These are phyloP conservation scores for Penicillium crustosum DNA, from an alignment of 2,329 filamentous ascomycete species.

Conservation along the genomic window DNA sequence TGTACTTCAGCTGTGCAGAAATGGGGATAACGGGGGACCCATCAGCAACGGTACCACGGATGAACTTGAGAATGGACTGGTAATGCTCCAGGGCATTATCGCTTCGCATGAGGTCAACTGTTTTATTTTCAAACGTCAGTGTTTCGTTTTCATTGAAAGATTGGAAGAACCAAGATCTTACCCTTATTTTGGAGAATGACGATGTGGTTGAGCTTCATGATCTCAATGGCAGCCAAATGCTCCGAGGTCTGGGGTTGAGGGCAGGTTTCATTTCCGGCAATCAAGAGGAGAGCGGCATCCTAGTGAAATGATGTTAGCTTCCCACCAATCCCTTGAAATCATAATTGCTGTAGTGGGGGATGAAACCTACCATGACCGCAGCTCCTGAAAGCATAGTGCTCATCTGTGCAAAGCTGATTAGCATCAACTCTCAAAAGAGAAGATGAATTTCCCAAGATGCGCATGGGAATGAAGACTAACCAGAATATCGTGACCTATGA, in stretches of 20 bases:
- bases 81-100: slow-evolving; percentile 92
- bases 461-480: slow-evolving; percentile 5
- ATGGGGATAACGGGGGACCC: slow-evolving; percentile 96
- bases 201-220: slow-evolving; percentile 99
- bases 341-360: background rate
- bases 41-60: slow-evolving; percentile 93
- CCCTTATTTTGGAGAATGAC: slow-evolving; percentile 98
- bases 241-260: slow-evolving; percentile 98
- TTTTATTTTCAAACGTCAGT: background rate
- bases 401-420: slow-evolving; percentile 55
- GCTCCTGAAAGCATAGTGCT: slow-evolving; percentile 99
- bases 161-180: background rate
- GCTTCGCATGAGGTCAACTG: slow-evolving; percentile 92
- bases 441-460: background rate
- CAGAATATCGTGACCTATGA: slow-evolving; percentile 88
- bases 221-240: slow-evolving; percentile 97
- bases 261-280: slow-evolving; percentile 97
- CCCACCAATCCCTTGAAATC: background rate
- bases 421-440: background rate
- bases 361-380: slow-evolving; percentile 72
- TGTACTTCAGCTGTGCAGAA: slow-evolving; percentile 97
- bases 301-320: background rate
- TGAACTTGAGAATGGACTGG: slow-evolving; percentile 97
- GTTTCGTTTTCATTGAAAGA: background rate
- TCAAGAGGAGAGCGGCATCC: slow-evolving; percentile 90